Conservation (phyloP, 2,329 filamentous ascomycete species). For the Clonostachys byssicola region DNA sequence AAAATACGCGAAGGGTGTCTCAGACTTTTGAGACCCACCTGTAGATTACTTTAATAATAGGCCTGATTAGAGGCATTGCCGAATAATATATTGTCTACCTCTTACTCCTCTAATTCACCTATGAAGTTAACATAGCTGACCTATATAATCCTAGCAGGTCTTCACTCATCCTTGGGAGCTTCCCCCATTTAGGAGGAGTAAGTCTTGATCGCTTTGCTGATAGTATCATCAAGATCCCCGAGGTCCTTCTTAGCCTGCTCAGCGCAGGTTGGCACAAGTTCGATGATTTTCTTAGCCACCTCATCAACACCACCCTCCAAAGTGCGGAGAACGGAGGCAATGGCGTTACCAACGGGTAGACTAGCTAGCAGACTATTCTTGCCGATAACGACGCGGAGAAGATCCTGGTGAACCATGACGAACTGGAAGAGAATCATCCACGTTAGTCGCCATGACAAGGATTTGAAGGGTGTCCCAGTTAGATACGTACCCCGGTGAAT, state of each 20-base stretch:
- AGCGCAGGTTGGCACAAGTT: conserved; percentile 8
- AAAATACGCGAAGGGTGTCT: too few species aligned
- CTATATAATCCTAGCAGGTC: too few species aligned
- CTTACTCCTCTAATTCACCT: too few species aligned
- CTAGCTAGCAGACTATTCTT: conserved; percentile 4
- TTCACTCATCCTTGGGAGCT: too few species aligned
- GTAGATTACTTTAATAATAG: too few species aligned
- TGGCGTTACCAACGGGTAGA: conserved; percentile 6
- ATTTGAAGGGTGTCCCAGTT: not conserved
- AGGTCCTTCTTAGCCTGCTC: conserved; percentile 5
- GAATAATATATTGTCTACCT: too few species aligned
- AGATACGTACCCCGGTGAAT: conserved; percentile 5
- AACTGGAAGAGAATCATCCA: conserved; percentile 3
- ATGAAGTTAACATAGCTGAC: too few species aligned
- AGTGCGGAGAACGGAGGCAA: conserved; percentile 8
- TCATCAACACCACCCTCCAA: conserved; percentile 9
- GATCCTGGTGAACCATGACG: conserved; percentile 6
- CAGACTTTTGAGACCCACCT: too few species aligned
- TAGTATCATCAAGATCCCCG: not conserved
- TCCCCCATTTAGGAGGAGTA: too few species aligned
- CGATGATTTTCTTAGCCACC: conserved; percentile 9
- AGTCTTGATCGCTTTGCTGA: conserved; percentile 22
- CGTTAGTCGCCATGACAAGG: not conserved
- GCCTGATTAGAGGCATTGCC: too few species aligned
- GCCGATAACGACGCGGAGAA: conserved; percentile 11